phyloP scores from a whole-genome alignment of 2,329 filamentous ascomycete genomes.

The Verticillium isaacii region DNA sequence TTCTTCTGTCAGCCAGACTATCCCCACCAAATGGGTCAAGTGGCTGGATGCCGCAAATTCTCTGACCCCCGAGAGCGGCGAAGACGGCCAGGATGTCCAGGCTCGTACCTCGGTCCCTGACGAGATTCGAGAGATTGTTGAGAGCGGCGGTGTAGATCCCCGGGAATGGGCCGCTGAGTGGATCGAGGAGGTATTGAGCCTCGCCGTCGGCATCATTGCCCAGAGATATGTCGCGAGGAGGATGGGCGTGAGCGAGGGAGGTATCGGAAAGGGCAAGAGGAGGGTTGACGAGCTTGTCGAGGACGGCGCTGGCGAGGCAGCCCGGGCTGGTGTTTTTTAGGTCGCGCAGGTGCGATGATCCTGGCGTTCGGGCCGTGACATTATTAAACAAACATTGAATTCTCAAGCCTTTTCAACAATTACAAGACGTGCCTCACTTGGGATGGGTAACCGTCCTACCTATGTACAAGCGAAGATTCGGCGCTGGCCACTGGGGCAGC shows the following conservation, averaged over 20 bases:
- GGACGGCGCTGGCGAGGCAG: constrained; percentile 25
- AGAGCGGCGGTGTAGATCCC: constrained; percentile 73
- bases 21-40: constrained; percentile 80
- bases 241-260: constrained; percentile 91
- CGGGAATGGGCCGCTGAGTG: constrained; percentile 97
- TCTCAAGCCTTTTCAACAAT: too few relatives aligned
- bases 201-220: constrained; percentile 80
- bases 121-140: constrained; percentile 82
- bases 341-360: neutral
- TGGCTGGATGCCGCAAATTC: constrained; percentile 81
- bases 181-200: constrained; percentile 80
- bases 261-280: constrained; percentile 57
- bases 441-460: too few relatives aligned
- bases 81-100: constrained; percentile 25
- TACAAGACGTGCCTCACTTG: too few relatives aligned
- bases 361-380: neutral
- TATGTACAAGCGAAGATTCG: too few relatives aligned
- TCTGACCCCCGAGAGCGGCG: constrained; percentile 47
- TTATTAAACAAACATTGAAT: neutral
- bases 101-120: constrained; percentile 54
- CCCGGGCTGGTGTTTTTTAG: constrained; percentile 12
- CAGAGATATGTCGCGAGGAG: constrained; percentile 91
- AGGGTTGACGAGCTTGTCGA: constrained; percentile 50
- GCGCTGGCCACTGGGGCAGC: too few relatives aligned
- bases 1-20: constrained; percentile 72